Conservation (phyloP, 1,284 basidiomycete species). For the Trichosporon faecale region DNA sequence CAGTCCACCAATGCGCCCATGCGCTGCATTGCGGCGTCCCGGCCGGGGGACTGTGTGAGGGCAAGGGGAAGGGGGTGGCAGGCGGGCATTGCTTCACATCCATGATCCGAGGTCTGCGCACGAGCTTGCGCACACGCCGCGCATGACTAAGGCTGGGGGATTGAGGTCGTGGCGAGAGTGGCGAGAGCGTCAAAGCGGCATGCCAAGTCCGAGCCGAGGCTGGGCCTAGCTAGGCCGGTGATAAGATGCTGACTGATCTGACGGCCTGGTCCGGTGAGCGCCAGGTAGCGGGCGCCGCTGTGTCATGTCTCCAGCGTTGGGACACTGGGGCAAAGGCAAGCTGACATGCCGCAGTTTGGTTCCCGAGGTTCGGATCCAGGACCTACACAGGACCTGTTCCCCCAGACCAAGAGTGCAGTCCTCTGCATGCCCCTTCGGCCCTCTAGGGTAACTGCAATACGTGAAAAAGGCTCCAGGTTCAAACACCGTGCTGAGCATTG, state of each 20-base stretch:
- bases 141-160: not conserved
- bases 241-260: not conserved
- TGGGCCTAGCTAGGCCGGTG: not conserved
- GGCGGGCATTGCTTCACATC: not conserved
- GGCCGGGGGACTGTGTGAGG: not conserved
- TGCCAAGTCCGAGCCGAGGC: not conserved
- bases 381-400: not conserved
- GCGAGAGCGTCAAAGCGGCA: not conserved
- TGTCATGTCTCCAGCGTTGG: not conserved
- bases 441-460: not conserved
- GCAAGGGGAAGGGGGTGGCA: not conserved
- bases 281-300: not conserved
- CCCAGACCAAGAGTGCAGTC: not conserved
- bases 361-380: conserved; percentile 4
- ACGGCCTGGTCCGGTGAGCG: not conserved
- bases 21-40: not conserved
- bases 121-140: not conserved
- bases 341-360: not conserved
- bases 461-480: not conserved
- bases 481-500: not conserved
- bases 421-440: not conserved
- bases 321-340: no score
- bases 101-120: not conserved
- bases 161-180: not conserved
- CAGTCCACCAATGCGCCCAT: not conserved